A percentile compares a stretch with the other conserved stretches of the same genome.
Conservation (phyloP, 805 yeast species). For the Saturnispora dispora region DNA sequence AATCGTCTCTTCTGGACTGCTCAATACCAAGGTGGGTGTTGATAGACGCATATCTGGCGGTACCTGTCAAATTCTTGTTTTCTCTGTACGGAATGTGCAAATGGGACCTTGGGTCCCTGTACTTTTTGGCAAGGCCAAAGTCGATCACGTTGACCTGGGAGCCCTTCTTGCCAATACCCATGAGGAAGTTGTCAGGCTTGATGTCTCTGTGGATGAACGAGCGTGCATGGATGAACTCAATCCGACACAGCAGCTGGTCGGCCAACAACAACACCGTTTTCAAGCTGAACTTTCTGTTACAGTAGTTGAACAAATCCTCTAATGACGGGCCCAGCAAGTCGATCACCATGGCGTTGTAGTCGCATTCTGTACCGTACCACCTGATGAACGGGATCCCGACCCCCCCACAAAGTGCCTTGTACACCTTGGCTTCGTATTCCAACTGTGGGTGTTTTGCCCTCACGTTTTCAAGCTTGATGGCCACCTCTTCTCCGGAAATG, state of each 20-base stretch:
- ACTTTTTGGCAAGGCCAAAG: conserved; percentile 89
- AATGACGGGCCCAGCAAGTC: conserved; percentile 91
- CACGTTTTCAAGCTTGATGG: conserved; percentile 85
- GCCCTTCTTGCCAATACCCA: conserved; percentile 92
- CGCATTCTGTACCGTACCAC: conserved; percentile 96
- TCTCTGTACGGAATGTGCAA: conserved; percentile 94
- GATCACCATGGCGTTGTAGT: conserved; percentile 93
- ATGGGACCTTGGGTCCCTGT: conserved; percentile 88
- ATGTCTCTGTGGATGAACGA: conserved; percentile 82
- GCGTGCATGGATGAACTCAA: conserved; percentile 92
- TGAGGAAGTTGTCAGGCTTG: conserved; percentile 75
- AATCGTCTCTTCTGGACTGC: conserved; percentile 92
- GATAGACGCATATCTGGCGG: conserved; percentile 92
- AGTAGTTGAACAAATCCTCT: conserved; percentile 92
- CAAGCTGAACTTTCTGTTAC: conserved; percentile 86
- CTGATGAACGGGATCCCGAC: conserved; percentile 95
- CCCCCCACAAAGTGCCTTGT: conserved; percentile 90
- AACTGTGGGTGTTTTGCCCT: conserved; percentile 93
- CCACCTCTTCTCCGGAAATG: conserved; percentile 95
- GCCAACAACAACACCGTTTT: conserved; percentile 90
- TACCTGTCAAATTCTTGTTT: conserved; percentile 92
- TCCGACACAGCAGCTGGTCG: conserved; percentile 87
- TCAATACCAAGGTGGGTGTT: conserved; percentile 96
- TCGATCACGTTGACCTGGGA: conserved; percentile 90
- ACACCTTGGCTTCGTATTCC: conserved; percentile 94